Conservation (phyloP, 306 rosid species). For the barrel medic (Medicago truncatula) region DNA sequence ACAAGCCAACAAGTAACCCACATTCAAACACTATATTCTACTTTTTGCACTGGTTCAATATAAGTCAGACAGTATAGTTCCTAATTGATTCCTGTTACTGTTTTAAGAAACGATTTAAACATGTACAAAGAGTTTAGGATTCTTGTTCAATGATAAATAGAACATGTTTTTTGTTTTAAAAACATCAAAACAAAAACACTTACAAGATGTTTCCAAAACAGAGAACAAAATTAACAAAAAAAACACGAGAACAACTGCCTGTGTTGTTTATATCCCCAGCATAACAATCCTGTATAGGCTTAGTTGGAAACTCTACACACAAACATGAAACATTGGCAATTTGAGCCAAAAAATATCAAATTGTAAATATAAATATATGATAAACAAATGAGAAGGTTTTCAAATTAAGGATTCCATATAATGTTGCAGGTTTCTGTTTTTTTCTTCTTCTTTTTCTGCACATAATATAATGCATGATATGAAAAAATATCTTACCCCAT, state of each 20-base stretch:
- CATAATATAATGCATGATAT: slow-evolving; percentile 24
- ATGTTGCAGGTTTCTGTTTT: not conserved
- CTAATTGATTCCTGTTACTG: slow-evolving; percentile 10
- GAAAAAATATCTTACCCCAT: slow-evolving; percentile 61
- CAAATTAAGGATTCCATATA: slow-evolving; percentile 25
- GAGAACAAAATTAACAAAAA: slow-evolving; percentile 4
- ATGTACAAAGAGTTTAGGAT: not conserved
- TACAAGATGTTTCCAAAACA: slow-evolving; percentile 12
- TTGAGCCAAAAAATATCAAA: not conserved
- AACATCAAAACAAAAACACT: slow-evolving; percentile 20
- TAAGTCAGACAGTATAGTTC: not conserved
- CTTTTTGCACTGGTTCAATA: not conserved
- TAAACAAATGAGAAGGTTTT: slow-evolving; percentile 33
- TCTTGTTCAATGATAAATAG: slow-evolving; percentile 14
- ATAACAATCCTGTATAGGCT: slow-evolving; percentile 19
- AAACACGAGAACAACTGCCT: slow-evolving; percentile 15
- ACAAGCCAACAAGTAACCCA: slow-evolving; percentile 19
- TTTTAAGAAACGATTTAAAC: slow-evolving; percentile 9
- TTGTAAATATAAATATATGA: slow-evolving; percentile 20
- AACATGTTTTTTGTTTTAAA: not conserved
- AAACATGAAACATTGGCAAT: not conserved
- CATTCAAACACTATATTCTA: not conserved
- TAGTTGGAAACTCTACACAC: slow-evolving; percentile 19
- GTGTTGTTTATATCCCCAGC: slow-evolving; percentile 4
- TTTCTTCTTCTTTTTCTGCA: not conserved